Conservation (phyloP, 768 basidiomycete species). For the Leucocoprinus birnbaumii region DNA sequence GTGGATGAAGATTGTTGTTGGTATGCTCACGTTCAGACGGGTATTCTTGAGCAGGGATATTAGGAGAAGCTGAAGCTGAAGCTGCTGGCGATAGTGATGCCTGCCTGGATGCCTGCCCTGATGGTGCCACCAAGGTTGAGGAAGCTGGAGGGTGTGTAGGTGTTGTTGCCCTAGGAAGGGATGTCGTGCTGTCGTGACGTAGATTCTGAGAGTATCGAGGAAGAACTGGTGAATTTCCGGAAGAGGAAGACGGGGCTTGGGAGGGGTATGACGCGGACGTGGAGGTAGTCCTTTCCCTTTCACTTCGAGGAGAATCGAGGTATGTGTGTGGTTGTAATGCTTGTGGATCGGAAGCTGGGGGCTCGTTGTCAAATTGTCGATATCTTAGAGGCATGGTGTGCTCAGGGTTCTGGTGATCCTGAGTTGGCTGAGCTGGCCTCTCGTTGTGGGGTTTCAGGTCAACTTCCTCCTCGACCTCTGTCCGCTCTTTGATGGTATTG, state of each 20-base stretch:
- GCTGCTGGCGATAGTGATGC: neutral
- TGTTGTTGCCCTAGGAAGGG: neutral
- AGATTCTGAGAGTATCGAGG: neutral
- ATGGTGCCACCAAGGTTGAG: neutral
- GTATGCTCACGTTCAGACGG: neutral
- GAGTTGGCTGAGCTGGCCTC: neutral
- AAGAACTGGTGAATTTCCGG: slow-evolving; percentile 4
- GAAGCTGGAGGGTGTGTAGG: neutral
- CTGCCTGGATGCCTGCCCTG: neutral
- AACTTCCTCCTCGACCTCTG: slow-evolving; percentile 1
- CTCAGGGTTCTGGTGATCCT: neutral
- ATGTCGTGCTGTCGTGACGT: neutral
- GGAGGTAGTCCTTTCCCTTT: neutral
- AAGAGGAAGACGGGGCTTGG: neutral
- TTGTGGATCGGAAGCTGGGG: neutral
- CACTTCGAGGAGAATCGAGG: neutral
- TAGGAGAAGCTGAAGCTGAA: neutral
- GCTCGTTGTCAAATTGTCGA: neutral
- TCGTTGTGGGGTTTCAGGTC: neutral
- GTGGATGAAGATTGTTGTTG: neutral
- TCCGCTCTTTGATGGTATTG: slow-evolving; percentile 11
- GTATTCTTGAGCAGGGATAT: slow-evolving; percentile 2
- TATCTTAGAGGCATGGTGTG: neutral
- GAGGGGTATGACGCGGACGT: neutral
- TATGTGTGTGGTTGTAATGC: neutral